Conservation (phyloP, 805 yeast genomes). For the Candida incommunis region DNA sequence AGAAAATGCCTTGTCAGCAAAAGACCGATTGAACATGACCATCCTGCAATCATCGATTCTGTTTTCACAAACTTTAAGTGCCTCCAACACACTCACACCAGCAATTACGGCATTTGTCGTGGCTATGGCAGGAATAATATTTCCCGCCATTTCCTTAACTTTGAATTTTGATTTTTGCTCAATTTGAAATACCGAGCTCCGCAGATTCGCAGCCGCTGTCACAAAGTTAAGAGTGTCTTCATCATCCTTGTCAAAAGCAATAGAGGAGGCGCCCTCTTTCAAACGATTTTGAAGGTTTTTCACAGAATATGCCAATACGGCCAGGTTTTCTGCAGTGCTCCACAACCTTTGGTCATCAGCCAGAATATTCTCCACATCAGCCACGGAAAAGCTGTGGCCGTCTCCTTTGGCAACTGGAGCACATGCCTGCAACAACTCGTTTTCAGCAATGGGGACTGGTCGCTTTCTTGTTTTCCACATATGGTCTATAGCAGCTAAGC, state of each 20-base stretch:
- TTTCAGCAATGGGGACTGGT: constrained; percentile 45
- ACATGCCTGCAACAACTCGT: constrained; percentile 4
- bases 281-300: constrained; percentile 37
- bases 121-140: constrained; percentile 97
- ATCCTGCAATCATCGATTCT: constrained; percentile 16
- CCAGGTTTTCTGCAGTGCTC: constrained; percentile 49
- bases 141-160: constrained; percentile 91
- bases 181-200: constrained; percentile 82
- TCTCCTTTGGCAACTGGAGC: too few relatives aligned
- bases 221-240: constrained; percentile 83
- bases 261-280: constrained; percentile 23
- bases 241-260: constrained; percentile 83
- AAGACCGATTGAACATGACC: constrained; percentile 41
- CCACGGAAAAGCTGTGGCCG: constrained; percentile 4
- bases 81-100: constrained; percentile 69
- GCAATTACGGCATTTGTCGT: constrained; percentile 94
- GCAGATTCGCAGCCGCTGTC: constrained; percentile 77
- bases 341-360: constrained; percentile 35
- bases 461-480: constrained; percentile 61
- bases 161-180: constrained; percentile 71
- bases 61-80: constrained; percentile 37
- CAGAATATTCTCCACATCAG: constrained; percentile 15
- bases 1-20: constrained; percentile 49
- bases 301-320: constrained; percentile 39
- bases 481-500: constrained; percentile 54